Base-by-base conservation (phyloP, 2,329 filamentous ascomycete genomes). In the Emergomyces africanus region DNA sequence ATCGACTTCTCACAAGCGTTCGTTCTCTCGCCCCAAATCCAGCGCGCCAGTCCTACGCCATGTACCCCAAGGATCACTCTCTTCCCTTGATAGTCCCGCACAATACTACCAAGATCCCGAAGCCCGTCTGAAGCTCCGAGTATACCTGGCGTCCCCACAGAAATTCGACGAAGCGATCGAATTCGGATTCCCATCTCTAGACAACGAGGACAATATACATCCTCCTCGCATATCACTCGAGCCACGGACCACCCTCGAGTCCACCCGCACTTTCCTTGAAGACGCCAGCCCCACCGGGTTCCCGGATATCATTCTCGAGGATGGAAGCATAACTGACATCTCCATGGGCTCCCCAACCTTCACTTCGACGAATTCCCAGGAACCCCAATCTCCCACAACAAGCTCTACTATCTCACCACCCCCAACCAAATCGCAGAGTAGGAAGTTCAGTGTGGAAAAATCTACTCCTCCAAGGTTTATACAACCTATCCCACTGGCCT, bases 101-200 rank as follows among this genome's bases (percentile, higher is more conserved):
- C 83, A 88, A 42, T 88, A 96, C 73, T 96, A 96, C 68, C 89
- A 90, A 70, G 90, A 96, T 66, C 90, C 90, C 0, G 89, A 95
- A 69, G 89, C 91, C 44, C 83, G 92, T 39, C 79, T 89, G 66
- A 96, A 95, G 73, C 78, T 97, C 23, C 85, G 90, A 14, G 84
- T 89, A 6, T 96, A 91, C 67, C 81, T 96, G 23, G 88, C 89
- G 8, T 95, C 90, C 1, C 88, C 91, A 0, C 89, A 95, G 65
- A 96, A 95, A 70, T 97, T 97, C 66, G 92, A 97, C 69, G 92
- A 97, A 73, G 90, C 89, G 1, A 83, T 97, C 57, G 89, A 95
- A 70, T 96, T 95, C 72, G 92, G 92, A 0, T 97, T 96, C 66
- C 90, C 90, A 0, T 70, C 76, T 4, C 61, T 76, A 60, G 68